These are phyloP conservation scores for Sporisorium reilianum DNA, from an alignment of 1,284 basidiomycete genomes.

Conservation along the genomic window DNA sequence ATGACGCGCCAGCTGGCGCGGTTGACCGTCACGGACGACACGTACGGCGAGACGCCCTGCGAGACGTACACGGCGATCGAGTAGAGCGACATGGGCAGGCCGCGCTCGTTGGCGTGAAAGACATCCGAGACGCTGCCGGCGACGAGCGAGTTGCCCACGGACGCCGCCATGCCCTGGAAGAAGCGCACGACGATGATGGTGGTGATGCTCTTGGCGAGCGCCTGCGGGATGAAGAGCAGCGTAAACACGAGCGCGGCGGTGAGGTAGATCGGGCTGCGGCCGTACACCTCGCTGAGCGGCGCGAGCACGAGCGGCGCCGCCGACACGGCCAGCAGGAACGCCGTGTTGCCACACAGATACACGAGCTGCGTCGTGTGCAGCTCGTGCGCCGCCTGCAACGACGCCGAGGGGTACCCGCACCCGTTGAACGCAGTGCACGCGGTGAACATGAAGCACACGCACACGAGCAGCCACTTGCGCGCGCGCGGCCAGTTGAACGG, in stretches of 20 bases:
- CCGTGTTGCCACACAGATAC: slow-evolving; percentile 48
- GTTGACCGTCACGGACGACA: slow-evolving; percentile 60
- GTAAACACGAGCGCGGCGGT: slow-evolving; percentile 39
- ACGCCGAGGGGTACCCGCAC: slow-evolving; percentile 47
- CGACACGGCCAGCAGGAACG: slow-evolving; percentile 53
- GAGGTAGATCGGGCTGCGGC: slow-evolving; percentile 53
- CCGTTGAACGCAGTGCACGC: slow-evolving; percentile 59
- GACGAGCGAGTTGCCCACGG: slow-evolving; percentile 67
- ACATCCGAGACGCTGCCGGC: slow-evolving; percentile 65
- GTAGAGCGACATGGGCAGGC: slow-evolving; percentile 71
- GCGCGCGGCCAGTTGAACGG: slow-evolving; percentile 57
- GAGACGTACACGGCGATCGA: slow-evolving; percentile 69
- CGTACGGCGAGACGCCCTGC: slow-evolving; percentile 64
- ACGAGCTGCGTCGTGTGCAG: slow-evolving; percentile 38
- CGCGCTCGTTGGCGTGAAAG: slow-evolving; percentile 69
- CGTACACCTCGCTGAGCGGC: slow-evolving; percentile 56
- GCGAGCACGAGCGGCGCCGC: slow-evolving; percentile 56
- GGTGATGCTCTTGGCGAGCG: slow-evolving; percentile 59
- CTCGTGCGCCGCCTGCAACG: slow-evolving; percentile 25
- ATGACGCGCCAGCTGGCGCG: slow-evolving; percentile 60
- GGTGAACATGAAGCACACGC: slow-evolving; percentile 52
- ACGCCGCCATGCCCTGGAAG: slow-evolving; percentile 67
- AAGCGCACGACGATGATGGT: slow-evolving; percentile 66
- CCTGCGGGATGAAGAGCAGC: slow-evolving; percentile 61
- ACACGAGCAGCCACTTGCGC: slow-evolving; percentile 42